phyloP scores from a whole-genome alignment of 495 filamentous ascomycete species.

The Neurospora sp. region DNA sequence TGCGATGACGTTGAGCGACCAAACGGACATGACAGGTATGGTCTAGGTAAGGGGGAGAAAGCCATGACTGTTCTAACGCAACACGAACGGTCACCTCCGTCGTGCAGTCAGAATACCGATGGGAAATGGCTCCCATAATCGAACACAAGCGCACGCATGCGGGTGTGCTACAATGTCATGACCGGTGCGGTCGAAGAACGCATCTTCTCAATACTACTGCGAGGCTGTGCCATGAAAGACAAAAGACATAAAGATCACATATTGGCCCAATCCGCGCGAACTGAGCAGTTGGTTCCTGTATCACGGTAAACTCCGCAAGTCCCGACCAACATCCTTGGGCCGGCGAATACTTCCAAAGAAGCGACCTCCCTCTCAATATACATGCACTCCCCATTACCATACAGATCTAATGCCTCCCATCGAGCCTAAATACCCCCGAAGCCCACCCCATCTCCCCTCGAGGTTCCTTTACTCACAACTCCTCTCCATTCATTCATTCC shows the following conservation, averaged over 20 bases:
- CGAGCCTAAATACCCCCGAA: background rate
- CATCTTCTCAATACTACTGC: background rate
- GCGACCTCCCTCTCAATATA: background rate
- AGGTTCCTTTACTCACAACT: background rate
- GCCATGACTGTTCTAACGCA: background rate
- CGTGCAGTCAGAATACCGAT: background rate
- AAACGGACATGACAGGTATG: background rate
- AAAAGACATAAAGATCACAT: background rate
- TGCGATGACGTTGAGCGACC: background rate
- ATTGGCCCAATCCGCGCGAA: background rate
- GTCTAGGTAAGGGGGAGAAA: background rate
- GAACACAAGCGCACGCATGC: background rate
- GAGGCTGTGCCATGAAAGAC: background rate
- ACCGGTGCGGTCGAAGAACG: background rate
- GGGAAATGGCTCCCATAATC: fast-evolving
- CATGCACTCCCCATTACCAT: background rate
- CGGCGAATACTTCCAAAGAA: background rate
- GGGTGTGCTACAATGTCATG: background rate
- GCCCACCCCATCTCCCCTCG: background rate
- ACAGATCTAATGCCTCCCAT: background rate
- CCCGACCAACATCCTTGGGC: background rate
- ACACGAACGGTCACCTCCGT: background rate
- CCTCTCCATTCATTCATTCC: background rate
- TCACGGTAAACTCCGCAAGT: background rate
- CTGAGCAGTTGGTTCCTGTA: background rate